These are phyloP conservation scores for Clitoria ternatea DNA, from an alignment of 306 rosid species.

Conservation along the genomic window DNA sequence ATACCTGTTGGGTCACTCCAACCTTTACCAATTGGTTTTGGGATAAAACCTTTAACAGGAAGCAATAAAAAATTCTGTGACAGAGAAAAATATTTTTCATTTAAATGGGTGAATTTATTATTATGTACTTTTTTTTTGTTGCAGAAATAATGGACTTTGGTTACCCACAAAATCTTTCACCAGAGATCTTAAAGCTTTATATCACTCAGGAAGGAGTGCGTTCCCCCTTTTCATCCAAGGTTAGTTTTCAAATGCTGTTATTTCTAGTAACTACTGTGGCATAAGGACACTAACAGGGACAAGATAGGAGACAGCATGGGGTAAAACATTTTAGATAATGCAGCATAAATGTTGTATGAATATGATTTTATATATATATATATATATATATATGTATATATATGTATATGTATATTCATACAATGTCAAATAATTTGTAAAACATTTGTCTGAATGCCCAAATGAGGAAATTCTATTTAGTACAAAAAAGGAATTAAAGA, in stretches of 20 bases:
- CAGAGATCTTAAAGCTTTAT: constrained; percentile 87
- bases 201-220: constrained; percentile 97
- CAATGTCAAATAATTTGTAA: too few species aligned
- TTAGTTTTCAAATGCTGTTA: constrained; percentile 27
- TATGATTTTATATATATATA: too few species aligned
- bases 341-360: background rate
- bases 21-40: too few species aligned
- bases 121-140: constrained; percentile 10
- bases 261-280: background rate
- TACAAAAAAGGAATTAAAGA: too few species aligned
- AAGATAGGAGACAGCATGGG: background rate
- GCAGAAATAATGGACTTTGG: constrained; percentile 98
- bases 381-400: too few species aligned
- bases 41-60: too few species aligned
- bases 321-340: background rate
- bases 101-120: constrained; percentile 16
- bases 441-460: too few species aligned
- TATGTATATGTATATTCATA: too few species aligned
- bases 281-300: background rate
- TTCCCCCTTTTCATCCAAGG: constrained; percentile 92
- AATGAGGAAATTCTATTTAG: too few species aligned
- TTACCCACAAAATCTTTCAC: constrained; percentile 93
- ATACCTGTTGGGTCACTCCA: too few species aligned
- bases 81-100: background rate
- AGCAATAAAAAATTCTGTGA: background rate